Conservation (phyloP, 2,329 filamentous ascomycete species). For the Dactylellina drechsleri region DNA sequence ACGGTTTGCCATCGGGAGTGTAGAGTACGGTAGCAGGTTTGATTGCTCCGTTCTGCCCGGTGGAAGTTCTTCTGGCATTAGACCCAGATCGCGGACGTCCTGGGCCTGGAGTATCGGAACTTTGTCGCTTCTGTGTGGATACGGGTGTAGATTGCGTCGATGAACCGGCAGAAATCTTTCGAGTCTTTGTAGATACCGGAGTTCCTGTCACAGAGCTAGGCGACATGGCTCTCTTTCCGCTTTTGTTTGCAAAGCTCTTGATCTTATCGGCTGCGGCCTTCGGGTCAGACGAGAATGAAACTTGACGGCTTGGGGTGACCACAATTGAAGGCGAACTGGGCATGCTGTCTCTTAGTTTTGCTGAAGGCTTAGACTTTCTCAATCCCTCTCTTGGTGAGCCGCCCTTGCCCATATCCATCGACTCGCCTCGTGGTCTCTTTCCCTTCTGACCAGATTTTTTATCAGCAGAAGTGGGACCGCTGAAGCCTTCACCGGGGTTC, state of each 20-base stretch:
- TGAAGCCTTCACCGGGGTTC: slow-evolving; percentile 61
- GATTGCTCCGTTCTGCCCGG: slow-evolving; percentile 31
- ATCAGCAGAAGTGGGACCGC: slow-evolving; percentile 10
- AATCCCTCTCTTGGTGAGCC: slow-evolving; percentile 48
- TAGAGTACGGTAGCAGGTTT: slow-evolving; percentile 37
- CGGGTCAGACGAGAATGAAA: slow-evolving; percentile 47
- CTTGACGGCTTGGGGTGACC: slow-evolving; percentile 47
- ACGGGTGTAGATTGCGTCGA: slow-evolving; percentile 43
- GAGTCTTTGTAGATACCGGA: slow-evolving; percentile 31
- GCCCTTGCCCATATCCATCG: slow-evolving; percentile 38
- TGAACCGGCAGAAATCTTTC: slow-evolving; percentile 43
- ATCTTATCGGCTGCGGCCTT: slow-evolving; percentile 51
- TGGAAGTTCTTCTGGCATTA: slow-evolving; percentile 32
- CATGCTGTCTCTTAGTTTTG: slow-evolving; percentile 44
- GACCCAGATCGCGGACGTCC: slow-evolving; percentile 41
- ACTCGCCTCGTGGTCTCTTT: slow-evolving; percentile 30
- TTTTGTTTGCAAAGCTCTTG: slow-evolving; percentile 51
- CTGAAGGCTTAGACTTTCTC: slow-evolving; percentile 46
- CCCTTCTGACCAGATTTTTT: slow-evolving; percentile 31
- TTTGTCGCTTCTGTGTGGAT: slow-evolving; percentile 40
- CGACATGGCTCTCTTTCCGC: slow-evolving; percentile 43
- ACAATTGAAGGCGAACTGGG: slow-evolving; percentile 50
- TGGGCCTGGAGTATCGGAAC: slow-evolving; percentile 44
- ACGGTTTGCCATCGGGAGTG: slow-evolving; percentile 44
- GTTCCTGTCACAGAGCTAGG: slow-evolving; percentile 20